Conservation (phyloP, 1,284 basidiomycete genomes). For the Austropuccinia psidii region DNA sequence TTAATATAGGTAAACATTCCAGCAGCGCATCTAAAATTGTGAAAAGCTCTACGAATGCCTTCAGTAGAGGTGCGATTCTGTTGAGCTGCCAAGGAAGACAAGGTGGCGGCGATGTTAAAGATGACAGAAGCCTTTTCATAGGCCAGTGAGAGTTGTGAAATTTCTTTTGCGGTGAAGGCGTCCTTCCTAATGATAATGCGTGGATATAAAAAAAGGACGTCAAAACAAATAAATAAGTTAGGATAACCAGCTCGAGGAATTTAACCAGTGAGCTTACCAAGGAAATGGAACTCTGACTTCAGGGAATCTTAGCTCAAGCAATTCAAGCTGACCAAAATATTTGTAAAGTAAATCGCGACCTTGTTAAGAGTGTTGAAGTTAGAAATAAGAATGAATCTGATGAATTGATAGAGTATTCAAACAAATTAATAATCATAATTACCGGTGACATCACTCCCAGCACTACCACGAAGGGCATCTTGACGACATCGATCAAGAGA, state of each 20-base stretch:
- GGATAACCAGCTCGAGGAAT: background rate
- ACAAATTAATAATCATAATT: too few species aligned
- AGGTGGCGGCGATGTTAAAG: conserved; percentile 90
- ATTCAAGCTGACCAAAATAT: conserved; percentile 97
- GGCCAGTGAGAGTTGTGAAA: conserved; percentile 89
- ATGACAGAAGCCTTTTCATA: conserved; percentile 98
- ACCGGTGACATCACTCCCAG: conserved; percentile 88
- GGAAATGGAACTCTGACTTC: conserved; percentile 92
- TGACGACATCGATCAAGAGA: conserved; percentile 80
- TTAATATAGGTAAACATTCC: conserved; percentile 99
- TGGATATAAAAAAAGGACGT: background rate
- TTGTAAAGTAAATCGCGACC: conserved; percentile 93
- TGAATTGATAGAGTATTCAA: too few species aligned
- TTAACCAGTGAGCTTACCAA: conserved; percentile 53
- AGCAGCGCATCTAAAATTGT: conserved; percentile 82
- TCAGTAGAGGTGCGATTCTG: conserved; percentile 69
- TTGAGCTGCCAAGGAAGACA: conserved; percentile 76
- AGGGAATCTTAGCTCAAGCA: conserved; percentile 90
- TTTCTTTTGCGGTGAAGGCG: conserved; percentile 86
- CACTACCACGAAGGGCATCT: conserved; percentile 82
- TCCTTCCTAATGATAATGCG: conserved; percentile 58
- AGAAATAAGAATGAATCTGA: background rate
- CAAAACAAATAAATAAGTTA: conserved; percentile 3
- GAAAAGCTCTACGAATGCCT: conserved; percentile 88
- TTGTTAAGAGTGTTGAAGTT: conserved; percentile 42